Evolutionary conservation across 352 stramenopile species (phyloP).

Genomic region (Nothophytophthora sp.): DNA sequence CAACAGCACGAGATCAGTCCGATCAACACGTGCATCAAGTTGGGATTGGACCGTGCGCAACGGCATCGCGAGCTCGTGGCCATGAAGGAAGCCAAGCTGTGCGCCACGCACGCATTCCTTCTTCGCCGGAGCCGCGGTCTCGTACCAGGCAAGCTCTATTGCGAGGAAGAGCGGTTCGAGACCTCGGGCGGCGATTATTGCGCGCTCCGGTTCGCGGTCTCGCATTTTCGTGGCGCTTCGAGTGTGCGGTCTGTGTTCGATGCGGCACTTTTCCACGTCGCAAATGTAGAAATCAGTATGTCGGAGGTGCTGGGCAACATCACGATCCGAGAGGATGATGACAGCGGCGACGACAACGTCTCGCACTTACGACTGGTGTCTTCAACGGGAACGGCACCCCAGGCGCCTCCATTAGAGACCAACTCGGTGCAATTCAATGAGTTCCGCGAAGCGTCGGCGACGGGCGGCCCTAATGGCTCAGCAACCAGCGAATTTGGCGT

Average conservation of each 20-base stretch:
- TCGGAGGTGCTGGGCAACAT: constrained; percentile 45
- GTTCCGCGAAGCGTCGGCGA: constrained; percentile 20
- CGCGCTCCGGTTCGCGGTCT: constrained; percentile 32
- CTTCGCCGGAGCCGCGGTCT: constrained; percentile 25
- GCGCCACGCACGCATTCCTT: constrained; percentile 25
- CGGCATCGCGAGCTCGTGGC: constrained; percentile 27
- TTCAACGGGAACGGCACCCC: constrained; percentile 11
- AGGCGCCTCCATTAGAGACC: constrained; percentile 25
- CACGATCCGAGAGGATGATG: constrained; percentile 48
- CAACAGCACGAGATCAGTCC: constrained; percentile 36
- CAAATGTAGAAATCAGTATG: constrained; percentile 52
- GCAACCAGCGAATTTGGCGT: constrained; percentile 20
- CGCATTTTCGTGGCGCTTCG: constrained; percentile 24
- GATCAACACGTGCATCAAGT: constrained; percentile 34
- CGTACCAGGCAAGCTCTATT: constrained; percentile 28
- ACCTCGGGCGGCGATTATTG: constrained; percentile 33
- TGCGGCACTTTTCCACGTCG: constrained; percentile 30
- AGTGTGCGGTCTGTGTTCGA: constrained; percentile 43
- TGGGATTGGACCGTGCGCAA: constrained; percentile 20
- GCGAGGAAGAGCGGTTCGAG: constrained; percentile 38
- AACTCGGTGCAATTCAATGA: constrained; percentile 43
- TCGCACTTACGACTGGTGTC: constrained; percentile 36
- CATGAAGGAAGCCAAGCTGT: constrained; percentile 21
- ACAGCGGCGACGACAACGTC: constrained; percentile 26
- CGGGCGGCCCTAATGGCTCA: constrained; percentile 3